Evolutionary conservation across 306 rosid genomes (phyloP), one percentile per base, ranked within the genome.

Genomic region (Vicia villosa): DNA sequence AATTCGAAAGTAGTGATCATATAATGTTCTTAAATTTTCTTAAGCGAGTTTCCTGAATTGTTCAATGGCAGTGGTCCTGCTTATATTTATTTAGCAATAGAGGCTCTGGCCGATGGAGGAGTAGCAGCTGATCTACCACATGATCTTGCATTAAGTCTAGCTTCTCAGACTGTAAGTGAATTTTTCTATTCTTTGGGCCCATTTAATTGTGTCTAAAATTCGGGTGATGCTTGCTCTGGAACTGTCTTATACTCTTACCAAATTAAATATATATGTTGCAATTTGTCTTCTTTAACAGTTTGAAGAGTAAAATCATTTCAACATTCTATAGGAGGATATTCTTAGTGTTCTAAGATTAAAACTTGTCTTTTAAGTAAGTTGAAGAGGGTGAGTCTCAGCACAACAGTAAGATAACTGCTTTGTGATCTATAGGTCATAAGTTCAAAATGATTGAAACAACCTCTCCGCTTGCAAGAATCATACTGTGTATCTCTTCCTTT

Each of bases 41-140:
- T n/a, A n/a, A n/a, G n/a, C n/a, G n/a, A n/a, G n/a, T 62, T 66
- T 56, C 68, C 14, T 57, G 49, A 82, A 72, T 68, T 66, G 9
- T 87, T 77, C 99, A 95, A 97, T 79, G 99, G 95, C 56, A 91
- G 99, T 54, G 99, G 99, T 51, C 99, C 96, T 56, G 99, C 97
- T 56, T 95, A 91, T 66, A 42, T 95, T 70, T 95, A 78, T 74
- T 79, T 95, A 83, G 97, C 91, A 2, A 91, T 95, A 63, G 97
- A 95, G 82, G 99, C 97, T 82, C 80, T 95, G 85, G 97, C 99
- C 12, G 99, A 95, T 78, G 99, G 97, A 79, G 99, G 95, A 66
- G 99, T 91, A 58, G 99, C 99, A 80, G 99, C 99, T 57, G 99
- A 96, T 75, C 81, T 91, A 63, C 99, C 96, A 9, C 85, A 96